Percentiles rank a stretch among this genome's conserved stretches.
phyloP scores from a whole-genome alignment of 805 yeast species.

The Suhomyces canberraensis region DNA sequence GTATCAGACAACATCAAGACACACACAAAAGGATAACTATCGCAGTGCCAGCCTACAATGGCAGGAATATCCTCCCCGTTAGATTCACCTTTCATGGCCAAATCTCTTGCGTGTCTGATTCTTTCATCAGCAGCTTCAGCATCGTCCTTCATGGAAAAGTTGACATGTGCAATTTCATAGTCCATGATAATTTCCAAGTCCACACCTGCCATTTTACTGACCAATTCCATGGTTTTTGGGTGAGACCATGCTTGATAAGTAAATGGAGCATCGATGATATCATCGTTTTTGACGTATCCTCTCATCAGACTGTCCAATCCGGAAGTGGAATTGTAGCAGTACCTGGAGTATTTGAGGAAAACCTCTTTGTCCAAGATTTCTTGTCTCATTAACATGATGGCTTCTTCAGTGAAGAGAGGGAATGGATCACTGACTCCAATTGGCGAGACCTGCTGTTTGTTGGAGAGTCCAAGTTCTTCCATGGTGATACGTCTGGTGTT shows the following conservation, averaged over 20 bases:
- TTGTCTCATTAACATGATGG: conserved; percentile 54
- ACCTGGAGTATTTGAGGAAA: conserved; percentile 44
- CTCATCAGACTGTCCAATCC: conserved; percentile 50
- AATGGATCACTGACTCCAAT: conserved; percentile 60
- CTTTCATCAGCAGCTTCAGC: conserved; percentile 32
- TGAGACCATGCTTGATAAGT: conserved; percentile 57
- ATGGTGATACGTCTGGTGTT: conserved; percentile 35
- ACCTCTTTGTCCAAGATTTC: conserved; percentile 49
- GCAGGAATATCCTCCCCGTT: conserved; percentile 46
- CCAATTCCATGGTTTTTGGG: conserved; percentile 52
- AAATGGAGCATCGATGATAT: conserved; percentile 42
- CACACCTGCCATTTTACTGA: conserved; percentile 58
- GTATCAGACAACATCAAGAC: conserved; percentile 63
- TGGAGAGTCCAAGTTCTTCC: conserved; percentile 48
- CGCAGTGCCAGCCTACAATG: conserved; percentile 61
- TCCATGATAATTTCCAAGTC: conserved; percentile 54
- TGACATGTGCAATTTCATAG: conserved; percentile 54
- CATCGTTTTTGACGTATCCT: conserved; percentile 44
- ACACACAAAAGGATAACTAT: conserved; percentile 63
- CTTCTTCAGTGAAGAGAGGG: conserved; percentile 59
- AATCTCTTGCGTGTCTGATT: conserved; percentile 3
- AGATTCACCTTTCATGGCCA: conserved; percentile 5
- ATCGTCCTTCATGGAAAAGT: conserved; percentile 44
- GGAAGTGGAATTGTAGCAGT: conserved; percentile 40
- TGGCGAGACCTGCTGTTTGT: conserved; percentile 47